Percentiles rank a stretch among this genome's conserved stretches.
These are phyloP conservation scores for Cucumis melo DNA, from an alignment of 306 rosid species.

Conservation along the genomic window DNA sequence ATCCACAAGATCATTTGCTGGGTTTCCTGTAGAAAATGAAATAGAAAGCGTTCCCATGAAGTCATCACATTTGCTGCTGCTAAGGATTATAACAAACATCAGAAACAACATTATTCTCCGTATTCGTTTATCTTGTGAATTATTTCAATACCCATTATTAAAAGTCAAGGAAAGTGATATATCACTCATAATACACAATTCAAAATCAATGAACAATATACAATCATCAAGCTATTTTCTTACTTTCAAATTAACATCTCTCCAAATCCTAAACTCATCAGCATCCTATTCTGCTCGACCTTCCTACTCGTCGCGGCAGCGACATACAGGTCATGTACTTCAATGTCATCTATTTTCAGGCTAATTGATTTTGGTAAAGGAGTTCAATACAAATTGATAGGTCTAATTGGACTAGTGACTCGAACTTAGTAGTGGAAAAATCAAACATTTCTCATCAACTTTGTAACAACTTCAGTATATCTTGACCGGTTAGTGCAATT, in stretches of 20 bases:
- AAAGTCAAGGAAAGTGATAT: background rate
- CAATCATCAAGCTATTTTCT: background rate
- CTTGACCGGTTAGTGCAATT: background rate
- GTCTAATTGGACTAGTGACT: background rate
- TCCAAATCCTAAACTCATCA: background rate
- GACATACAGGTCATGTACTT: background rate
- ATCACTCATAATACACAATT: background rate
- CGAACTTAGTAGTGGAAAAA: background rate
- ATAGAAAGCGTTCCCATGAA: background rate
- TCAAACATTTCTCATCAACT: background rate
- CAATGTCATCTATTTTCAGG: background rate
- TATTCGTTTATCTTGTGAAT: background rate
- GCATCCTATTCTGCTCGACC: background rate
- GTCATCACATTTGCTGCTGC: background rate
- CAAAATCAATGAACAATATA: background rate
- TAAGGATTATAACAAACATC: background rate
- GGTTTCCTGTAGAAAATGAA: conserved; percentile 46
- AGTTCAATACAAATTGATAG: background rate
- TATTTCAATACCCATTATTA: background rate
- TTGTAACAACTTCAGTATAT: background rate
- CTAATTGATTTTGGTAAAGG: background rate
- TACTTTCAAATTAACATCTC: background rate
- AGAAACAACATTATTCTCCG: background rate
- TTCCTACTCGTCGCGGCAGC: background rate
- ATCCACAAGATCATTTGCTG: conserved; percentile 62